These are phyloP conservation scores for Cryptococcus sp. DNA, from an alignment of 1,284 basidiomycete species.

Conservation along the genomic window DNA sequence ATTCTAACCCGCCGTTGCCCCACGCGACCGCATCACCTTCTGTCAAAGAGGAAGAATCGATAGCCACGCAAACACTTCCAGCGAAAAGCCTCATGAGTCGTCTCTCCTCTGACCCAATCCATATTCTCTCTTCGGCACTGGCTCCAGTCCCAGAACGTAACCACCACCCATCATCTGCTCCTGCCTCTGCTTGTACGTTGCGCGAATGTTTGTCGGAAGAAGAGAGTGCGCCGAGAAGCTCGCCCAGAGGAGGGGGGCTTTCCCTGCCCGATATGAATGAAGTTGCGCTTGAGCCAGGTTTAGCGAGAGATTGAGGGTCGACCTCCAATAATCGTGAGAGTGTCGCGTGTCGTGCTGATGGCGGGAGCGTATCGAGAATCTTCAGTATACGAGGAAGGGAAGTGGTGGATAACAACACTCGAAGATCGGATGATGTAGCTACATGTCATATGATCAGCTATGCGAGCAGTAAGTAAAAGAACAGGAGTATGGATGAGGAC, in stretches of 20 bases:
- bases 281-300: slow-evolving; percentile 16
- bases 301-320: slow-evolving; percentile 32
- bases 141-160: slow-evolving; percentile 15
- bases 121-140: slow-evolving; percentile 27
- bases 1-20: slow-evolving; percentile 38
- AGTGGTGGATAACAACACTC: slow-evolving; percentile 35
- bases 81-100: slow-evolving; percentile 43
- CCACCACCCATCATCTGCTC: slow-evolving; percentile 35
- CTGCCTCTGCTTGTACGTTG: not conserved
- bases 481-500: not conserved
- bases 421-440: slow-evolving; percentile 43
- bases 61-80: slow-evolving; percentile 33
- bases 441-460: not conserved
- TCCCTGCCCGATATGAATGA: slow-evolving; percentile 29
- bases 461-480: not conserved
- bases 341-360: slow-evolving; percentile 24
- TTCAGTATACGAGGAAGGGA: slow-evolving; percentile 34
- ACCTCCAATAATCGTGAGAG: slow-evolving; percentile 41
- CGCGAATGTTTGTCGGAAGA: not conserved
- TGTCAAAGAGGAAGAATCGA: slow-evolving; percentile 32
- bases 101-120: slow-evolving; percentile 45
- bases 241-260: slow-evolving; percentile 42
- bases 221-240: slow-evolving; percentile 28
- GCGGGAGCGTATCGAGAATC: slow-evolving; percentile 38
- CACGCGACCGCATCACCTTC: slow-evolving; percentile 24